phyloP scores from a whole-genome alignment of 2,329 filamentous ascomycete species.

The Colletotrichum sp. region DNA sequence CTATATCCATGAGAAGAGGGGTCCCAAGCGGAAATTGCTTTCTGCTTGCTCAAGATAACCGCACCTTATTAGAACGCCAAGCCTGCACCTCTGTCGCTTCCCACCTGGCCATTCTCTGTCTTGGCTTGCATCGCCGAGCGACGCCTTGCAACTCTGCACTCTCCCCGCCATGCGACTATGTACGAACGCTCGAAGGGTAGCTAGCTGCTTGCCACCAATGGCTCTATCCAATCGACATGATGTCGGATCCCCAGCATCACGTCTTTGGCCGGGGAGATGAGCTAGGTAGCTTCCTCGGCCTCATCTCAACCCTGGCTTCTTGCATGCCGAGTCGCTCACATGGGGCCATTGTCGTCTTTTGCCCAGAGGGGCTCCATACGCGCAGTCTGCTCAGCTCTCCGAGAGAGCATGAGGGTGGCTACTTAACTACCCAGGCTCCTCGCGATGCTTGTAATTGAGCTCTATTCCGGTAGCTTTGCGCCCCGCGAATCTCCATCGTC shows the following conservation, averaged over 20 bases:
- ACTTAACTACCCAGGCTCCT: background rate
- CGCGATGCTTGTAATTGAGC: background rate
- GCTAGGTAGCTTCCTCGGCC: background rate
- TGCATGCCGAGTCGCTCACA: background rate
- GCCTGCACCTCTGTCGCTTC: background rate
- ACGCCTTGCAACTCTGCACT: background rate
- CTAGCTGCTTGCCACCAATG: background rate
- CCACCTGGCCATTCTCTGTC: background rate
- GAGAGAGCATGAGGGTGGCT: background rate
- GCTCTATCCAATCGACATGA: background rate
- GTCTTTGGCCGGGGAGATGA: constrained; percentile 1
- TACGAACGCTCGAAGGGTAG: background rate
- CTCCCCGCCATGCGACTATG: background rate
- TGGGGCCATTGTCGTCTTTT: background rate
- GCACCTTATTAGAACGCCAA: background rate
- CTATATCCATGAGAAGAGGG: background rate
- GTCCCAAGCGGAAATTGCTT: background rate
- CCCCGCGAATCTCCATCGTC: background rate
- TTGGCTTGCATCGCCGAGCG: background rate
- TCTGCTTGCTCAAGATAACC: background rate
- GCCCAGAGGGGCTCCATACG: background rate
- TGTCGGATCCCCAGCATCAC: background rate
- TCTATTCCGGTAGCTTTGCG: constrained; percentile 2
- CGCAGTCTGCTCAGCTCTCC: background rate
- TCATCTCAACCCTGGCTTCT: background rate